Evolutionary conservation across 208 protist species (phyloP), one percentile per base, ranked within the genome.

Genomic region (Trypanosoma grayi): DNA sequence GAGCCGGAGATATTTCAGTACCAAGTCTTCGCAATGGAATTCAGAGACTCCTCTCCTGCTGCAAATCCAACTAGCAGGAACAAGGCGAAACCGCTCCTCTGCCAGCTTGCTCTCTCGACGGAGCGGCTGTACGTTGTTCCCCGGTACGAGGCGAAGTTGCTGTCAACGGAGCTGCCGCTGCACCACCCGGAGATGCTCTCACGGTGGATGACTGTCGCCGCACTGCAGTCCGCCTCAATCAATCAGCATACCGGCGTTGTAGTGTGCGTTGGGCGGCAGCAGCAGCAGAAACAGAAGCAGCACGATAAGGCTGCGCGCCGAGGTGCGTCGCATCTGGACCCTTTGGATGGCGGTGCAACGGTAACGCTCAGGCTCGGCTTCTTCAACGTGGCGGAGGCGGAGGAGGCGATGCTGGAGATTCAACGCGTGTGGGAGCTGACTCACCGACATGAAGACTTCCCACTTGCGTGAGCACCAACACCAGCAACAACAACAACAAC

Each of bases 371-470:
- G 34, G 18, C 14, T 66, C 1, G 60, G 60, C 20, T 66, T 66
- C 25, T 66, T 66, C 39, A 36, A 18, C 27, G 13, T 36, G 1
- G 36, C 24, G 20, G 50, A 66, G 37, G 37, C 48, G 28, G 60
- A 55, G 50, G 60, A 66, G 60, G 60, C 60, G 18, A 37, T 66
- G 47, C n/a, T 66, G 34, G 60, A 66, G 39, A 66, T 66, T 39
- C 60, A 58, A 27, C 60, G 48, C 40, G 60, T 66, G 60, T 66
- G 60, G 60, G 60, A 57, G 28, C 28, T 58, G 39, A 66, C 60
- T 10, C 60, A 66, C 50, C 36, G 48, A 8, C 0, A 66, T 27
- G 47, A 40, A n/a, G 60, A 55, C 24, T 66, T 66, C 44, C 60
- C 60, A 18, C 13, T 66, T 20, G 20, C 40, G 27, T 55, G 27